phyloP scores from a whole-genome alignment of 2,329 filamentous ascomycete genomes.

The Nemania serpens region DNA sequence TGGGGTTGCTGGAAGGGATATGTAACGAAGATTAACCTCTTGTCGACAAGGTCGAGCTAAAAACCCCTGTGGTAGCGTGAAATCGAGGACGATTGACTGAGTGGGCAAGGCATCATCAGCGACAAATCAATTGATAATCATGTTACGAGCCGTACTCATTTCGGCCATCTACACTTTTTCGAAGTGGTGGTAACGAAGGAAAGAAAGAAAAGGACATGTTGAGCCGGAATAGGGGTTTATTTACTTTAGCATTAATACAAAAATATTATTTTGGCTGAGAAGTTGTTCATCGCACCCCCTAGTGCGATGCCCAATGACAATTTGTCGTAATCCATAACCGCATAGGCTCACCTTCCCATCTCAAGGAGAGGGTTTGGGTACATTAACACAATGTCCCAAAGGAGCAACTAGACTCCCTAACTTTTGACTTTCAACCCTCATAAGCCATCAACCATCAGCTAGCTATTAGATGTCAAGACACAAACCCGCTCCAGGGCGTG shows the following conservation, averaged over 20 bases:
- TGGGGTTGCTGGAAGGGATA: no score
- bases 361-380: neutral
- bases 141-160: neutral
- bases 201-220: no score
- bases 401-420: neutral
- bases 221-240: no score
- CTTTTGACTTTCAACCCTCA: neutral
- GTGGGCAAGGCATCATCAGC: neutral
- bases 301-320: neutral
- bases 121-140: neutral
- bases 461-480: neutral
- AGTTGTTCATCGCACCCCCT: no score
- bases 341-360: neutral
- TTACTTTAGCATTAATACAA: neutral
- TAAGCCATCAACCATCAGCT: neutral
- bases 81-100: neutral
- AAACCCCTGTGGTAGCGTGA: neutral
- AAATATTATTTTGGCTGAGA: no score
- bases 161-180: neutral
- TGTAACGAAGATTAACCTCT: no score
- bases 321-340: neutral
- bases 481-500: slow-evolving; percentile 54
- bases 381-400: neutral
- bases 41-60: neutral
- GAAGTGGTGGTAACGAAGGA: neutral